Conservation (phyloP, 345 rosid species). For the Heritiera fomes region DNA sequence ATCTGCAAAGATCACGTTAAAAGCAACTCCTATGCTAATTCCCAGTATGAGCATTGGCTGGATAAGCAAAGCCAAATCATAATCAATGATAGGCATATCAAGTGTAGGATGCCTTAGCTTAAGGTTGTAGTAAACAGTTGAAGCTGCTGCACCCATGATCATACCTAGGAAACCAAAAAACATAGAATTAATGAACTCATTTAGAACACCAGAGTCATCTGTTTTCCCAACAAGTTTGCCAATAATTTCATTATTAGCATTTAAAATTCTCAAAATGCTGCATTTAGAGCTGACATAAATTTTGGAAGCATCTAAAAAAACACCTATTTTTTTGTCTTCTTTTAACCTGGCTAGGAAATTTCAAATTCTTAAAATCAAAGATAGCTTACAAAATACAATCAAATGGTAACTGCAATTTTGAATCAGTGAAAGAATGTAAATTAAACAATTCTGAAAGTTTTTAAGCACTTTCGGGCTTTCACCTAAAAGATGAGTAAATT, state of each 20-base stretch:
- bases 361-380: background rate
- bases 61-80: conserved; percentile 73
- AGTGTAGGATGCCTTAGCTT: conserved; percentile 73
- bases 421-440: background rate
- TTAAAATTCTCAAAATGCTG: background rate
- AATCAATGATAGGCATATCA: conserved; percentile 78
- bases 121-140: conserved; percentile 81
- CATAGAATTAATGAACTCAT: background rate
- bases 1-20: conserved; percentile 74
- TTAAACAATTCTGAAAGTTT: background rate
- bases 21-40: conserved; percentile 74
- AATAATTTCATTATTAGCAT: background rate
- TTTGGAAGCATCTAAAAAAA: background rate
- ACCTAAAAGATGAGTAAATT: background rate
- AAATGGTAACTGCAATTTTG: background rate
- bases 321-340: background rate
- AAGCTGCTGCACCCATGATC: conserved; percentile 83
- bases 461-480: background rate
- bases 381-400: conserved; percentile 1
- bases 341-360: background rate
- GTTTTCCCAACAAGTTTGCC: background rate
- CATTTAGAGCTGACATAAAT: background rate
- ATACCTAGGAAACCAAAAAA: conserved; percentile 49
- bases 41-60: conserved; percentile 93
- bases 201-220: background rate